Evolutionary conservation across 2,329 filamentous ascomycete species (phyloP), one percentile per base, ranked within the genome.

Genomic region (Trichoderma sp.): DNA sequence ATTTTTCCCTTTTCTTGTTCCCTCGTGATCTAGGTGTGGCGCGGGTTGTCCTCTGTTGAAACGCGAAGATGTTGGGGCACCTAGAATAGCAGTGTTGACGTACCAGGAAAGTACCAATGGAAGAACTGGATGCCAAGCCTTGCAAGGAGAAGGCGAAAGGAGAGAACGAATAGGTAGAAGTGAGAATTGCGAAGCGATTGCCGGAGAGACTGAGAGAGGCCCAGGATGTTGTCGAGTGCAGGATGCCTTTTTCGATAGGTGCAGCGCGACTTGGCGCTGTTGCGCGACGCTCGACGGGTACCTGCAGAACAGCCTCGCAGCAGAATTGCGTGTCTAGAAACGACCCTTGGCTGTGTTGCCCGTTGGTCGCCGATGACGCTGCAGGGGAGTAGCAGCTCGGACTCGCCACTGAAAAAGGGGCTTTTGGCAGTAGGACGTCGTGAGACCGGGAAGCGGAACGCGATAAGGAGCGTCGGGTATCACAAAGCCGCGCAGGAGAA

Each of bases 271-370:
- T 63, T 70, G 48, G 67, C 58, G 56, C 69, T 54, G 63, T 66
- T 66, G 69, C 69, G 68, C 41, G 48, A 63, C 68, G 65, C 69
- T 68, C 69, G 68, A 68, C 71, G 68, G 71, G 70, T 71, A 70
- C 65, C 68, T 72, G 68, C 69, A 68, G 63, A 55, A 67, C 67
- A 70, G 72, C 72, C 68, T 51, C 66, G 64, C 67, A 61, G 68
- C 72, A 75, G 72, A 57, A 66, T 2, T 60, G 67, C 50, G 59
- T 55, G 14, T 26, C 34, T 10, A 14, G 7, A 39, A 47, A 30
- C 45, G 21, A 26, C 39, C 34, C 24, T 44, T 63, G 56, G 65
- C 66, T 63, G 66, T 64, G 67, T 52, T 67, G 66, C 48, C 67
- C 60, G 51, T 24, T 60, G 50, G 43, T 64, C 43, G 28, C 60